These are phyloP conservation scores for Candida endomychidarum DNA, from an alignment of 805 yeast genomes.

Conservation along the genomic window DNA sequence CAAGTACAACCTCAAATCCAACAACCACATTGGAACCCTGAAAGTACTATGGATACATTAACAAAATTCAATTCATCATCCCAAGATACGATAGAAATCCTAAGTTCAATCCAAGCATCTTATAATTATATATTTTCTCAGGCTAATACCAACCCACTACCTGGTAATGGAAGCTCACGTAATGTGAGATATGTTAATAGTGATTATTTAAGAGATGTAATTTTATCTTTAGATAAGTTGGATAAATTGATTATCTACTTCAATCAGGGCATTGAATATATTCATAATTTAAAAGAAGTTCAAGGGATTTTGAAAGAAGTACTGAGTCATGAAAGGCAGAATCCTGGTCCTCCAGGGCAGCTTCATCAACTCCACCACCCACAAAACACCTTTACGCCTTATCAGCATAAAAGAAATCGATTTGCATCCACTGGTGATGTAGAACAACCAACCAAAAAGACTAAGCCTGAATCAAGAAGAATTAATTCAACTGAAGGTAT, in stretches of 20 bases:
- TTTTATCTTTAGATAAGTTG: slow-evolving; percentile 11
- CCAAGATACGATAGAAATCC: slow-evolving; percentile 3
- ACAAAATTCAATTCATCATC: slow-evolving; percentile 5
- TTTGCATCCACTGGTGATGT: slow-evolving; percentile 2
- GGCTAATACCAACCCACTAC: neutral
- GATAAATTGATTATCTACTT: slow-evolving; percentile 7
- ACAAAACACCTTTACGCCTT: too few species aligned
- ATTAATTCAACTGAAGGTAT: neutral
- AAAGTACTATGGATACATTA: neutral
- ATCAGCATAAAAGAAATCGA: slow-evolving; percentile 5
- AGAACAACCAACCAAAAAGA: neutral
- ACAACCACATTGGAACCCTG: slow-evolving; percentile 2
- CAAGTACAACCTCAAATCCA: neutral
- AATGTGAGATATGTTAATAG: neutral
- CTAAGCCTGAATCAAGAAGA: neutral
- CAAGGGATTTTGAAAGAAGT: slow-evolving; percentile 2
- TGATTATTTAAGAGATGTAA: slow-evolving; percentile 7
- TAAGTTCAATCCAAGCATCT: slow-evolving; percentile 4
- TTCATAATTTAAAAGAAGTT: slow-evolving; percentile 7
- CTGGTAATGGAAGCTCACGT: neutral
- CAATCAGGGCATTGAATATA: slow-evolving; percentile 2
- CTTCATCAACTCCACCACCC: too few species aligned
- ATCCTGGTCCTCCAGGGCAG: too few species aligned
- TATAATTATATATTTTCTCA: slow-evolving; percentile 4
- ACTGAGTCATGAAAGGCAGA: too few species aligned